Conservation (phyloP, 2,329 filamentous ascomycete species). For the Plectosphaerella sp. region DNA sequence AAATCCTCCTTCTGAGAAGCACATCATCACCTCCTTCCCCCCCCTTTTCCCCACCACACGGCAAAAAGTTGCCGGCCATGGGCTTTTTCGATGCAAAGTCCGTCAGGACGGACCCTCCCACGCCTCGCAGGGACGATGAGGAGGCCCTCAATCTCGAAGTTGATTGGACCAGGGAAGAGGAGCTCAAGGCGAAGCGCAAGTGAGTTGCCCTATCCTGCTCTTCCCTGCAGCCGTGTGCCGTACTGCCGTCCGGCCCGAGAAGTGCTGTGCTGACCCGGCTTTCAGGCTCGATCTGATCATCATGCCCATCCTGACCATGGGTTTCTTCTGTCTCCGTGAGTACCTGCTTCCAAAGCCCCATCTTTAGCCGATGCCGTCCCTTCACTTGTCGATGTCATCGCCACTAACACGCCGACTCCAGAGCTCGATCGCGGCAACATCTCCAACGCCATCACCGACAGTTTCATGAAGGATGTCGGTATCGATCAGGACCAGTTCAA, state of each 20-base stretch:
- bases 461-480: slow-evolving; percentile 44
- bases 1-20: too few species aligned
- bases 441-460: slow-evolving; percentile 27
- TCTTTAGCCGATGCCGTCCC: slow-evolving; percentile 37
- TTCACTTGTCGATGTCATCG: slow-evolving; percentile 37
- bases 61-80: background rate
- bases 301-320: slow-evolving; percentile 35
- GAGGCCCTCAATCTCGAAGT: slow-evolving; percentile 18
- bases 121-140: slow-evolving; percentile 19
- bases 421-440: slow-evolving; percentile 34
- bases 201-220: slow-evolving; percentile 19
- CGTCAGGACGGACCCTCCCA: background rate
- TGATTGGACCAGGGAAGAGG: slow-evolving; percentile 31
- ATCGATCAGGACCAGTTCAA: slow-evolving; percentile 48
- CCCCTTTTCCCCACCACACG: too few species aligned
- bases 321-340: slow-evolving; percentile 37
- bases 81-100: background rate
- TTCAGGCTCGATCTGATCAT: slow-evolving; percentile 32
- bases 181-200: slow-evolving; percentile 32
- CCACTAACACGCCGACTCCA: slow-evolving; percentile 18
- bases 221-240: background rate
- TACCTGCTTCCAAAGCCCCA: slow-evolving; percentile 10
- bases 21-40: too few species aligned
- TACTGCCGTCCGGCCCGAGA: background rate
- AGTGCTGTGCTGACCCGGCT: background rate